Conservation (phyloP, 768 basidiomycete species). For the Leccinum disarticulatum region DNA sequence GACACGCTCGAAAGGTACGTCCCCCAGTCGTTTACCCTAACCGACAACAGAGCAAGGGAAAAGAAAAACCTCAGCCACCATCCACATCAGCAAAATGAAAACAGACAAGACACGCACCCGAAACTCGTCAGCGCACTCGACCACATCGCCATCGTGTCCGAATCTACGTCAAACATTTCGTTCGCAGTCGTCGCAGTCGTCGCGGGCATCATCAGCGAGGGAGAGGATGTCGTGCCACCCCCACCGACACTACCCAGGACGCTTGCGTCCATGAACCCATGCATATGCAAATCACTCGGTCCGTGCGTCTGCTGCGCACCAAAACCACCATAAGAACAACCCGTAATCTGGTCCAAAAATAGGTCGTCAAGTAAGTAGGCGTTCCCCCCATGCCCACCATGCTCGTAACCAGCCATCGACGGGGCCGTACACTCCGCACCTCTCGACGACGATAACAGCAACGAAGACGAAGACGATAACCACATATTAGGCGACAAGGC, state of each 20-base stretch:
- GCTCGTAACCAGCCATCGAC: conserved; percentile 4
- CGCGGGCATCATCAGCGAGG: too few species aligned
- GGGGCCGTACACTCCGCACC: not conserved
- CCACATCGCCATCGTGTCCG: conserved; percentile 56
- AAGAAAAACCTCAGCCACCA: not conserved
- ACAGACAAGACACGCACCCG: conserved; percentile 45
- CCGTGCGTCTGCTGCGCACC: not conserved
- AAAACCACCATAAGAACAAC: conserved; percentile 6
- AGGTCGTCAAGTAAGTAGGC: conserved; percentile 24
- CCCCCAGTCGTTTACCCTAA: conserved; percentile 43
- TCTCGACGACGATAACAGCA: not conserved
- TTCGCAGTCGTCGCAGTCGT: too few species aligned
- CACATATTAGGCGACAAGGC: conserved; percentile 16
- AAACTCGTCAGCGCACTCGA: conserved; percentile 57
- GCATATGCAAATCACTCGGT: too few species aligned
- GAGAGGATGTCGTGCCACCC: too few species aligned
- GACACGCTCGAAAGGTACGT: conserved; percentile 36
- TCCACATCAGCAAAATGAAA: not conserved
- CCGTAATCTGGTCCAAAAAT: conserved; percentile 21
- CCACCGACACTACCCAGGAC: too few species aligned
- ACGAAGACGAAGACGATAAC: conserved; percentile 14
- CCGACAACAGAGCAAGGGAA: not conserved
- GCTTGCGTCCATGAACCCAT: too few species aligned
- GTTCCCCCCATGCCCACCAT: not conserved
- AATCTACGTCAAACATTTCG: too few species aligned